phyloP scores from a whole-genome alignment of 129 eudicot genomes.

The Tanacetum coccineum region DNA sequence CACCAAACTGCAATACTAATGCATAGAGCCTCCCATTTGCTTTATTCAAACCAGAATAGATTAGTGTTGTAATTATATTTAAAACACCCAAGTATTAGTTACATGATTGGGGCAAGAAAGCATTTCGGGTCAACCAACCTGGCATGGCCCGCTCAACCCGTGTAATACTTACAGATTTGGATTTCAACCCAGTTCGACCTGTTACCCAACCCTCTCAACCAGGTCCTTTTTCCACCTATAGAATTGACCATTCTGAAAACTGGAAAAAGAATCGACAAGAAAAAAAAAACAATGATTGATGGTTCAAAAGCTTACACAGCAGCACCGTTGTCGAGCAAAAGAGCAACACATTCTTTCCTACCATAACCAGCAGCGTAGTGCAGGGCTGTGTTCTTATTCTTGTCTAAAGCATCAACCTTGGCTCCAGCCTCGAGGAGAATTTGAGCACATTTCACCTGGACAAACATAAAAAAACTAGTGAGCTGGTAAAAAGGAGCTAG shows the following conservation, averaged over 20 bases:
- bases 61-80: too few relatives aligned
- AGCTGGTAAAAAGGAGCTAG: not conserved
- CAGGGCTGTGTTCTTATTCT: constrained; percentile 94
- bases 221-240: not conserved
- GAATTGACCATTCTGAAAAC: not conserved
- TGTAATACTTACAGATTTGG: too few relatives aligned
- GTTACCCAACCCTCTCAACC: not conserved
- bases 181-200: not conserved
- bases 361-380: constrained; percentile 99
- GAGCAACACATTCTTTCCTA: constrained; percentile 86
- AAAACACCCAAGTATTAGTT: too few relatives aligned
- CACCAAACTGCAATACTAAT: too few relatives aligned
- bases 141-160: too few relatives aligned
- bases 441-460: constrained; percentile 80
- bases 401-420: constrained; percentile 90
- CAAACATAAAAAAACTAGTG: not conserved
- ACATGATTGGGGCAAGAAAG: too few relatives aligned
- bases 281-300: not conserved
- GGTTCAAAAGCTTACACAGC: constrained; percentile 69
- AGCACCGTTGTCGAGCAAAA: constrained; percentile 83
- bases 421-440: constrained; percentile 87
- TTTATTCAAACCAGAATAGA: too few relatives aligned
- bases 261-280: not conserved
- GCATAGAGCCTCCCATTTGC: too few relatives aligned
- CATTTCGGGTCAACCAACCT: too few relatives aligned